Percentiles rank a stretch among this genome's conserved stretches.
phyloP scores from a whole-genome alignment of 2,329 filamentous ascomycete species.

The Apiospora phragmitis region DNA sequence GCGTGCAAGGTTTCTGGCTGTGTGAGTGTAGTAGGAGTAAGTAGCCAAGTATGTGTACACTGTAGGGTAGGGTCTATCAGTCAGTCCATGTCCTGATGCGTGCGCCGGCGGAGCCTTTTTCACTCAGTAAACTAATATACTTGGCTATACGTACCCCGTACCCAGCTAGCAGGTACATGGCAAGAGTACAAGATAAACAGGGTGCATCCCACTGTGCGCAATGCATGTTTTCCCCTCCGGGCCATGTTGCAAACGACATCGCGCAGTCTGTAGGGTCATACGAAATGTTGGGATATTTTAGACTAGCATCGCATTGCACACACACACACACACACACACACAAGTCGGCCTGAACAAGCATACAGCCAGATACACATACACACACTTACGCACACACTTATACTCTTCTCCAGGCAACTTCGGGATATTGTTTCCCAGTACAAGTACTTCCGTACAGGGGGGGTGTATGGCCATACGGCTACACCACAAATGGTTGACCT shows the following conservation, averaged over 20 bases:
- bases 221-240: not conserved
- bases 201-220: not conserved
- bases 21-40: slow-evolving; percentile 15
- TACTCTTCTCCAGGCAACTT: not conserved
- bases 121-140: not conserved
- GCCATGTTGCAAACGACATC: slow-evolving; percentile 3
- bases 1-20: slow-evolving; percentile 14
- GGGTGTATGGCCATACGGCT: slow-evolving; percentile 4
- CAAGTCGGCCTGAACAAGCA: slow-evolving; percentile 12
- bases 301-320: not conserved
- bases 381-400: not conserved
- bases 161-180: not conserved
- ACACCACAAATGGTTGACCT: slow-evolving; percentile 1
- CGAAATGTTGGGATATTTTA: slow-evolving; percentile 4
- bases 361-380: slow-evolving; percentile 11
- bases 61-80: not conserved
- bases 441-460: not conserved
- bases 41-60: slow-evolving; percentile 12
- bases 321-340: not conserved
- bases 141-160: not conserved
- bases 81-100: not conserved
- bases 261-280: not conserved
- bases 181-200: not conserved
- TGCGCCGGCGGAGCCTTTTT: not conserved
- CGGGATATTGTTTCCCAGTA: not conserved